These are phyloP conservation scores for Albizia julibrissin DNA, from an alignment of 306 rosid species.

Conservation along the genomic window DNA sequence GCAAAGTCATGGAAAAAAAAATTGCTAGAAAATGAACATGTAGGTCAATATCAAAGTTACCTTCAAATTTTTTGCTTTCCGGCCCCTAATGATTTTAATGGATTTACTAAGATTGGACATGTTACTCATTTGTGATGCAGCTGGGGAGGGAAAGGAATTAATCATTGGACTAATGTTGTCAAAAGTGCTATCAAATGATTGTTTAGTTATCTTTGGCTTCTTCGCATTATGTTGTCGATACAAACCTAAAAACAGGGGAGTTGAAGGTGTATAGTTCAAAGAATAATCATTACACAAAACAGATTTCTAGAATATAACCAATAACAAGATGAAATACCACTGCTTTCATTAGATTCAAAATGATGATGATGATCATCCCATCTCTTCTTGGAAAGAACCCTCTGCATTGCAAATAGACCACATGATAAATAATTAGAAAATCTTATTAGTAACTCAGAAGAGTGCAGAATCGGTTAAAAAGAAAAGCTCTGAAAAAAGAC, in stretches of 20 bases:
- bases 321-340: constrained; percentile 47
- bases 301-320: constrained; percentile 7
- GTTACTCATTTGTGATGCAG: constrained; percentile 78
- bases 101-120: constrained; percentile 69
- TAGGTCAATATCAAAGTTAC: constrained; percentile 39
- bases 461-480: not conserved
- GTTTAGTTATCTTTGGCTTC: constrained; percentile 70
- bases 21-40: constrained; percentile 18
- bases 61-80: constrained; percentile 64
- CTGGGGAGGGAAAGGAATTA: constrained; percentile 85
- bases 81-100: constrained; percentile 70
- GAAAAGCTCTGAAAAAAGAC: not conserved
- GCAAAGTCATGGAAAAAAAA: not conserved
- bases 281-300: constrained; percentile 1
- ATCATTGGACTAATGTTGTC: constrained; percentile 55
- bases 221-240: constrained; percentile 59
- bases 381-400: constrained; percentile 71
- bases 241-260: constrained; percentile 51
- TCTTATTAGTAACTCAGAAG: not conserved
- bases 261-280: constrained; percentile 22
- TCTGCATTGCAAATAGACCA: constrained; percentile 49
- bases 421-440: constrained; percentile 1
- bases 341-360: constrained; percentile 66
- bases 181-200: constrained; percentile 63
- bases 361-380: constrained; percentile 63